phyloP scores from a whole-genome alignment of 2,329 filamentous ascomycete species.

The Diplodia seriata region DNA sequence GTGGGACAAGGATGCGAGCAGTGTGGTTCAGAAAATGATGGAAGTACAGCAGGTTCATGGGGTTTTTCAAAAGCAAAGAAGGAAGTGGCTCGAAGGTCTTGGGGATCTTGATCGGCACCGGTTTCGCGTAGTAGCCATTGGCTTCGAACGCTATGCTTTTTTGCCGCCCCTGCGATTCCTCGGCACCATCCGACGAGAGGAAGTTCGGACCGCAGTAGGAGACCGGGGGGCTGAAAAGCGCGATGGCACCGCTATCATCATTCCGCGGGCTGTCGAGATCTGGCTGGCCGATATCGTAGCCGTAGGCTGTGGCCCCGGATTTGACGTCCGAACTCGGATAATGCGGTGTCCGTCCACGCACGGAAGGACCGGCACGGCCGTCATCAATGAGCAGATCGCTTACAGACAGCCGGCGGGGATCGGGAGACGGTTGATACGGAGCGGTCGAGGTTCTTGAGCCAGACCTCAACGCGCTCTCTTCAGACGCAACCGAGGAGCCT shows the following conservation, averaged over 20 bases:
- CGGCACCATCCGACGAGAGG: slow-evolving; percentile 39
- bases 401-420: slow-evolving; percentile 66
- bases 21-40: slow-evolving; percentile 82
- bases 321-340: slow-evolving; percentile 33
- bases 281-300: slow-evolving; percentile 72
- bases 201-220: slow-evolving; percentile 38
- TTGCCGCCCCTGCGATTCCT: slow-evolving; percentile 46
- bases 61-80: slow-evolving; percentile 68
- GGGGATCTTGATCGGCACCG: slow-evolving; percentile 69
- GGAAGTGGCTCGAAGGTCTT: slow-evolving; percentile 65
- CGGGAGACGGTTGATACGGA: slow-evolving; percentile 46
- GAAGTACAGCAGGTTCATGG: slow-evolving; percentile 80
- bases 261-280: slow-evolving; percentile 76
- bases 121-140: slow-evolving; percentile 72
- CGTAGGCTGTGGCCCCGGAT: slow-evolving; percentile 59
- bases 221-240: slow-evolving; percentile 45
- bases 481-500: slow-evolving; percentile 48
- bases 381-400: slow-evolving; percentile 63
- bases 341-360: slow-evolving; percentile 28
- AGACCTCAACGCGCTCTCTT: slow-evolving; percentile 40
- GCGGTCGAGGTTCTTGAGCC: slow-evolving; percentile 37
- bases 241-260: slow-evolving; percentile 72
- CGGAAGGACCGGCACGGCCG: slow-evolving; percentile 36
- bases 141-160: slow-evolving; percentile 63
- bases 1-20: slow-evolving; percentile 68